Evolutionary conservation across 805 yeast species (phyloP), one percentile per base, ranked within the genome.

Genomic region (Yamadazyma laniorum): DNA sequence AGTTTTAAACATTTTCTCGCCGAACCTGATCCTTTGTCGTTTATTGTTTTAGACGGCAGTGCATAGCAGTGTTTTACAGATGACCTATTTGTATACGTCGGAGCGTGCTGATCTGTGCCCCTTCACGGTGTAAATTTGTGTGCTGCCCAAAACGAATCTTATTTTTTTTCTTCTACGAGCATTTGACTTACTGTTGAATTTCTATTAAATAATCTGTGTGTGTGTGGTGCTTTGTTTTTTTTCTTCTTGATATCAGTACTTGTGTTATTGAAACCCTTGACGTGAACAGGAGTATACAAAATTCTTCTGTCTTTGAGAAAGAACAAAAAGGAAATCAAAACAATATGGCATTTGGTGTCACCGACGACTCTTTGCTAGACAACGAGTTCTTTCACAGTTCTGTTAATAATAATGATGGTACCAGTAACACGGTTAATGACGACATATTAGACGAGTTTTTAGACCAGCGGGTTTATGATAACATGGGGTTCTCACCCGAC

Each of bases 371-470:
- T 35, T 29, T 35, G 16, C 34, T 29, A 16, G 29, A 28, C 12
- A 29, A 11, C 22, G 34, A 21, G 11, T 5, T 35, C 11, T 35
- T 35, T 23, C 18, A 29, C 12, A 23, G 27, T 17, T 33, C 15
- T 5, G 21, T 19, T 16, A 3, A 21, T 13, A 28, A 28, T 21
- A 15, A 9, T n/a, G 25, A 27, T n/a, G n/a, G n/a, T n/a, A 14
- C 17, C 18, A 28, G 18, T 7, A 28, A n/a, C 6, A 14, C 6
- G 12, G 16, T n/a, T 12, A 17, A 23, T 13, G 72, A 67, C 16
- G 82, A 79, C 43, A 65, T 79, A 25, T 52, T 79, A 31, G 81
- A 76, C 48, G 84, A 79, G 50, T 75, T 76, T 39, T 58, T 76
- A 37, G 80, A 76, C 50, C 72, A 74, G 45, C 57, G 79, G 38